Evolutionary conservation across 306 rosid species (phyloP), one percentile per base, ranked within the genome.

Genomic region (Neltuma alba): DNA sequence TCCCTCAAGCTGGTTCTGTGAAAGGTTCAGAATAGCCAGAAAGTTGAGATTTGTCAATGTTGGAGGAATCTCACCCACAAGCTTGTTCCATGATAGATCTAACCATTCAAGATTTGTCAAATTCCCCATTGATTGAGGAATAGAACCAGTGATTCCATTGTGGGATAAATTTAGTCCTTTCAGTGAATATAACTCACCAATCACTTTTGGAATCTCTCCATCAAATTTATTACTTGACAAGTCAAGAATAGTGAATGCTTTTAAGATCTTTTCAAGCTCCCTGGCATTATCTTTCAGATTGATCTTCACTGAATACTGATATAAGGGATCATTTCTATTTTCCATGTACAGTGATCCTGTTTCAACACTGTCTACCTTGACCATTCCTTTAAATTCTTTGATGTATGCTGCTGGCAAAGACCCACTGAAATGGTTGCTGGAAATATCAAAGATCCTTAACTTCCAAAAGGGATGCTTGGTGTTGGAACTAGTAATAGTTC

Each of bases 21-120:
- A 61, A 61, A 28, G 66, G n/a, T 61, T 61, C n/a, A 61, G 5
- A 14, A 30, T 1, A 1, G 20, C 5, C 1, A 61, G 30, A 38
- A 77, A 9, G 61, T 69, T 27, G 16, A 84, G 38, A 71, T 7
- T 61, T 5, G 15, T 38, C 41, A 84, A 25, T 67, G 76, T 47
- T 12, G 0, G 1, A 4, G 82, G 87, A 61, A 84, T 76, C 3
- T 42, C 9, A 10, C 84, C 82, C 0, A 4, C 3, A 1, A 76
- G 40, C 63, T 15, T 21, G 28, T 80, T 84, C 45, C 70, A 74
- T 11, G 86, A 81, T 27, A 85, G 83, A 33, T 78, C 88, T 20
- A 85, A 44, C 75, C 70, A 78, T 62, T 85, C 79, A 0, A 85
- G 54, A 40, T 50, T 67, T 2, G 6, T 52, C 79, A 85, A 70